These are phyloP conservation scores for Pichia sp. DNA, from an alignment of 1,139 yeast species.

Conservation along the genomic window DNA sequence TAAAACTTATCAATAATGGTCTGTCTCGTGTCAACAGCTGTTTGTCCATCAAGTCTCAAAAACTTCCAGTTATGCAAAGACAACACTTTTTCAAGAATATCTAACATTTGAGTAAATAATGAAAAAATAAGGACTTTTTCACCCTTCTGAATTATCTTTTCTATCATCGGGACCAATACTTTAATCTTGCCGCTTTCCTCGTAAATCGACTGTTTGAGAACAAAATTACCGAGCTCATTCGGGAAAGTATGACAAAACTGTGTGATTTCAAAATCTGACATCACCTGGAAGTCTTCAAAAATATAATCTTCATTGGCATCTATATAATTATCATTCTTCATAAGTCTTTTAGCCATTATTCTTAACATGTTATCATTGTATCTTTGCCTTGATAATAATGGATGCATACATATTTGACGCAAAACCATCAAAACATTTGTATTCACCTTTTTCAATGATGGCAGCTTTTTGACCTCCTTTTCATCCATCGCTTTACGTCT, in stretches of 20 bases:
- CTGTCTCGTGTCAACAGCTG: slow-evolving; percentile 89
- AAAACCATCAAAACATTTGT: slow-evolving; percentile 60
- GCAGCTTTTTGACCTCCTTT: slow-evolving; percentile 29
- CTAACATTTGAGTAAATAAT: slow-evolving; percentile 85
- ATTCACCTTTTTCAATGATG: slow-evolving; percentile 24
- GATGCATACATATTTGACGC: slow-evolving; percentile 71
- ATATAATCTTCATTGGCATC: slow-evolving; percentile 71
- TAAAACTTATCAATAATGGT: slow-evolving; percentile 84
- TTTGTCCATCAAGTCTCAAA: slow-evolving; percentile 85
- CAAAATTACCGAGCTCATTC: slow-evolving; percentile 46
- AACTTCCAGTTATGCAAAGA: slow-evolving; percentile 62
- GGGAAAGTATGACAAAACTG: slow-evolving; percentile 68
- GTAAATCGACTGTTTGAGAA: slow-evolving; percentile 50
- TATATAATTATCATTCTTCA: slow-evolving; percentile 70
- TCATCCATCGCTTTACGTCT: slow-evolving; percentile 33
- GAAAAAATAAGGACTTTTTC: slow-evolving; percentile 84
- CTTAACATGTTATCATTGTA: slow-evolving; percentile 48
- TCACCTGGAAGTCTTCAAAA: slow-evolving; percentile 90
- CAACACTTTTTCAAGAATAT: slow-evolving; percentile 72
- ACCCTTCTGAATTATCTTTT: slow-evolving; percentile 42
- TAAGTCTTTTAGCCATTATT: slow-evolving; percentile 68
- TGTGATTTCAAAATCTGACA: slow-evolving; percentile 88
- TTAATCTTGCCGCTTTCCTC: slow-evolving; percentile 72
- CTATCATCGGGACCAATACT: slow-evolving; percentile 50
- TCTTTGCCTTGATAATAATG: slow-evolving; percentile 54